Evolutionary conservation across 306 rosid species (phyloP), one percentile per base, ranked within the genome.

Genomic region (Cucurbita moschata): DNA sequence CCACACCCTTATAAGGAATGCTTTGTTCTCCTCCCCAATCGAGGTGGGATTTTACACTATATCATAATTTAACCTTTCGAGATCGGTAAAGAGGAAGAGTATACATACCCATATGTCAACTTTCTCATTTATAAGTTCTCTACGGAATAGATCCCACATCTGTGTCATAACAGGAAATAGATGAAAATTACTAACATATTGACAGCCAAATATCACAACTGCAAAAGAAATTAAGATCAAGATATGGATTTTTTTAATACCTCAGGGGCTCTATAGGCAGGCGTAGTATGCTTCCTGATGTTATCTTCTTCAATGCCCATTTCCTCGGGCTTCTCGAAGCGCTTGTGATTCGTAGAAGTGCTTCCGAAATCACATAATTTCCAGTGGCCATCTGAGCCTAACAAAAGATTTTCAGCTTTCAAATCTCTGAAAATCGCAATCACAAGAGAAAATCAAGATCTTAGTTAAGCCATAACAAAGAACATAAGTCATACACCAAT

Each of bases 261-360:
- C 97, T 94, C 99, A 1, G 99, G 97, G 58, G 98, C 83, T 80
- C 99, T 87, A 78, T 94, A 94, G 67, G 99, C 99, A 14, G 99
- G 99, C 54, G 99, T 94, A 52, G 99, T 94, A 82, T 87, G 77
- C 88, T 94, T 94, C 85, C 99, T 91, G 87, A 94, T 94, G 85
- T 87, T 94, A 82, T 94, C 99, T 83, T 94, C 99, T 81, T 91
- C 99, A 74, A 94, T 84, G 58, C 99, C 99, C 99, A 94, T 94
- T 79, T 94, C 99, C 80, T 91, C 97, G 55, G 96, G 91, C 85
- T 88, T 94, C 83, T 89, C 97, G 71, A 90, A 94, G 30, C 96
- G 86, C 83, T 90, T 94, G 85, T 94, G 97, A 78, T 91, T 90
- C 52, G 97, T 90, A 54, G 95, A 87, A 75, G 87, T 85, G 84